Percentiles rank a stretch among this genome's conserved stretches.
Evolutionary conservation across 305 asterid species (phyloP).

Genomic region (Fraxinus sp.): DNA sequence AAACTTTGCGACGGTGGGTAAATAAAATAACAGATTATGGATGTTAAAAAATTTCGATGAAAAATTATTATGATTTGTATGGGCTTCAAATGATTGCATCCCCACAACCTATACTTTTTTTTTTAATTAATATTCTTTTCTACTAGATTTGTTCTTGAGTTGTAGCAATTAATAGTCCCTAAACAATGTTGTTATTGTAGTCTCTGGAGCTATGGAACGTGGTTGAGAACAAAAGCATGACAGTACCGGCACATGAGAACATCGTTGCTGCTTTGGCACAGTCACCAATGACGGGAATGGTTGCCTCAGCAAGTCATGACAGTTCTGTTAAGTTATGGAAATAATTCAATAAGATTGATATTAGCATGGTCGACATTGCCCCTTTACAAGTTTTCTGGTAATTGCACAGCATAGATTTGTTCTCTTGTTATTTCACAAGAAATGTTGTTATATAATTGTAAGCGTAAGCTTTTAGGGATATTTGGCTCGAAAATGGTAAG

Average conservation of each 20-base stretch:
- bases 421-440: not conserved
- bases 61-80: not conserved
- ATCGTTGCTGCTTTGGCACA: conserved; percentile 83
- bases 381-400: not conserved
- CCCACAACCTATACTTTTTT: not conserved
- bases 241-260: conserved; percentile 76
- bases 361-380: not conserved
- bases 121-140: not conserved
- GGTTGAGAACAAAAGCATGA: conserved; percentile 87
- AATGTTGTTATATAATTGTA: not conserved
- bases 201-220: conserved; percentile 89
- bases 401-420: not conserved
- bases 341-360: conserved; percentile 22
- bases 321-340: conserved; percentile 93
- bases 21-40: not conserved
- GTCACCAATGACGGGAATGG: conserved; percentile 78
- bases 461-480: not conserved
- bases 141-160: not conserved
- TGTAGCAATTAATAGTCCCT: not conserved
- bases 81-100: not conserved
- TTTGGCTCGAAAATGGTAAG: not conserved
- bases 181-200: conserved; percentile 35
- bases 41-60: not conserved
- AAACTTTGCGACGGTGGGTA: not conserved
- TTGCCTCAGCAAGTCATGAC: conserved; percentile 95